Base-by-base conservation (phyloP, 768 basidiomycete genomes). In the Tylopilus intermedius region DNA sequence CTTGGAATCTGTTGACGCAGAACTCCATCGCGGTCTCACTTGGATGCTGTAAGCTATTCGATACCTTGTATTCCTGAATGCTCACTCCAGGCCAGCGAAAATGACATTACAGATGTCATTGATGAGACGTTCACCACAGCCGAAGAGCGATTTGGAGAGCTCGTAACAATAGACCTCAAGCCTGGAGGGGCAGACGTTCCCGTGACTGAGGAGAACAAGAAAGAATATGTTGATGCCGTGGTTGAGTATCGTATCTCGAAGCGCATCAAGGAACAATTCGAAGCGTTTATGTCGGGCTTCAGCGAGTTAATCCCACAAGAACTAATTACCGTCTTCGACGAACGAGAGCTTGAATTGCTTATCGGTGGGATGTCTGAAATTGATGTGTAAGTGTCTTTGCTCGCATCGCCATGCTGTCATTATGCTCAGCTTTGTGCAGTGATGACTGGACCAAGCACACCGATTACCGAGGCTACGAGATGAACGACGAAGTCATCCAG, bases 351-450 rank as follows among this genome's bases (percentile, higher is more conserved):
- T 9, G 95, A 97, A 73, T 74, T 98, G 47, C 79, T 99, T 50
- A 98, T 99, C 59, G 96, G 96, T 64, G 96, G 96, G 62, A 97
- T 98, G 92, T 96, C 94, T 43, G 96, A 99, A 74, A 97, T 98
- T 61, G 96, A 99, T 65, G 94, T 98, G 81, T 90, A 84, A 54
- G 88, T 81, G 32, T 43, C 29, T 40, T 30, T 18, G 9, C 43
- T 47, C n/a, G 4, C 29, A 2, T 53, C 27, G 49, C 13, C 3
- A 33, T 6, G 8, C 26, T 37, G 15, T 33, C 49, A 15, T 11
- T n/a, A 30, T 22, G 32, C 50, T 45, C 26, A 27, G 42, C 8
- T 6, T 5, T 41, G 40, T 46, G 1, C 15, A 90, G 89, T 58
- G 94, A 97, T 58, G 95, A 96, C 69, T 98, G 96, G 96, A 91